Evolutionary conservation across 83 land plant genomes (phyloP).

Genomic region (Isoetes engelmannii): DNA sequence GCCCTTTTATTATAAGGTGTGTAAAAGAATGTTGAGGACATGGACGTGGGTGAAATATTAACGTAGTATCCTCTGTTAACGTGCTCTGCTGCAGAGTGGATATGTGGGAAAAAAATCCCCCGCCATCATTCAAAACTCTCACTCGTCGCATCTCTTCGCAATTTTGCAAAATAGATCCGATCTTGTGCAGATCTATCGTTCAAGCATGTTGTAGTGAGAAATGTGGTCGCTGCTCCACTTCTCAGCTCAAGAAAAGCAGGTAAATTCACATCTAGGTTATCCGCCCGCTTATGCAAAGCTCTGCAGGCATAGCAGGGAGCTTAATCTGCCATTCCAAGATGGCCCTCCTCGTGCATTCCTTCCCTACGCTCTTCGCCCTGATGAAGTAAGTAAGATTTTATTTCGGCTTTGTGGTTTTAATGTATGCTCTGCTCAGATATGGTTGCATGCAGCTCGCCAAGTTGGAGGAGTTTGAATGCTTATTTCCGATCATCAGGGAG

Average conservation of each 20-base stretch:
- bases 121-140: too few relatives aligned
- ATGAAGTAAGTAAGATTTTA: slow-evolving; percentile 40
- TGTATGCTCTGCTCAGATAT: background rate
- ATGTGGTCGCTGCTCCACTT: too few relatives aligned
- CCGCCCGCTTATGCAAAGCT: slow-evolving; percentile 81
- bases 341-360: slow-evolving; percentile 75
- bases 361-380: slow-evolving; percentile 54
- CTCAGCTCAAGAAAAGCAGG: slow-evolving; percentile 39
- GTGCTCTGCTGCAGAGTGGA: too few relatives aligned
- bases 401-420: slow-evolving; percentile 5
- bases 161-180: too few relatives aligned
- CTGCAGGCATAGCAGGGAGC: slow-evolving; percentile 42
- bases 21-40: too few relatives aligned
- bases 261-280: slow-evolving; percentile 62
- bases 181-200: too few relatives aligned
- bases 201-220: too few relatives aligned
- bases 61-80: too few relatives aligned
- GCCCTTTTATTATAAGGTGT: too few relatives aligned
- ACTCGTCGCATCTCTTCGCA: too few relatives aligned
- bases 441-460: slow-evolving; percentile 41
- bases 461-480: slow-evolving; percentile 47
- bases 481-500: slow-evolving; percentile 63
- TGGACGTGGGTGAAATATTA: too few relatives aligned
- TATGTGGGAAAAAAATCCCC: too few relatives aligned
- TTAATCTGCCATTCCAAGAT: slow-evolving; percentile 39